These are phyloP conservation scores for Euphrasia arctica DNA, from an alignment of 305 asterid species.

Conservation along the genomic window DNA sequence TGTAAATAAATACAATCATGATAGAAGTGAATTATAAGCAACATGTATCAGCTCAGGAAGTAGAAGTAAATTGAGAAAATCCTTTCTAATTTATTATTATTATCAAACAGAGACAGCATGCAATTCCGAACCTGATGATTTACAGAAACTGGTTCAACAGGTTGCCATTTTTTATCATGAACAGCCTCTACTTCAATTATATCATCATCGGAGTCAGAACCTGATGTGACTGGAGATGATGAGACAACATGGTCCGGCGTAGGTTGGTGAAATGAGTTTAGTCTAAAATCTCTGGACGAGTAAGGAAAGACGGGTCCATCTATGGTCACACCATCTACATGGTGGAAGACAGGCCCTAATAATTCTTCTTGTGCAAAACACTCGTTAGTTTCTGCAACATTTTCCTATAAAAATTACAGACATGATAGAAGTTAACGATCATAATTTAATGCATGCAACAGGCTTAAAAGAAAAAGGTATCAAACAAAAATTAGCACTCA, in stretches of 20 bases:
- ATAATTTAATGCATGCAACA: too few species aligned
- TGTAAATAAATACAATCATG: slow-evolving; percentile 23
- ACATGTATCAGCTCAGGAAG: too few species aligned
- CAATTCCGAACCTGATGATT: too few species aligned
- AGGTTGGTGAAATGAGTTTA: slow-evolving; percentile 36
- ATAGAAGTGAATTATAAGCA: neutral
- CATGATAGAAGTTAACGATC: neutral
- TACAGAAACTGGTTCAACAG: slow-evolving; percentile 16
- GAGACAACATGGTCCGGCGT: slow-evolving; percentile 27
- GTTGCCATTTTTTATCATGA: slow-evolving; percentile 28
- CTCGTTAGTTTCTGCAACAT: slow-evolving; percentile 30
- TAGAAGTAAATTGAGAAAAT: too few species aligned
- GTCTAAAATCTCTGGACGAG: slow-evolving; percentile 37
- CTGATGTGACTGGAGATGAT: slow-evolving; percentile 40
- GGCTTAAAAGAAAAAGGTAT: too few species aligned
- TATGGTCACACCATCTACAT: slow-evolving; percentile 27
- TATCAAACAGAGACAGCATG: too few species aligned
- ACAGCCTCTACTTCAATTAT: slow-evolving; percentile 31
- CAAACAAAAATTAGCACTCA: too few species aligned
- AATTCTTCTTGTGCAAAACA: slow-evolving; percentile 37
- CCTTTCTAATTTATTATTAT: too few species aligned
- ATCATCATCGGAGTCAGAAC: slow-evolving; percentile 29
- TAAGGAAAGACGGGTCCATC: slow-evolving; percentile 35
- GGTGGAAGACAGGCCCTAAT: slow-evolving; percentile 39
- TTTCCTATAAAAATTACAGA: slow-evolving; percentile 38